These are phyloP conservation scores for Myriosclerotinia scirpicola DNA, from an alignment of 2,329 filamentous ascomycete species.

Conservation along the genomic window DNA sequence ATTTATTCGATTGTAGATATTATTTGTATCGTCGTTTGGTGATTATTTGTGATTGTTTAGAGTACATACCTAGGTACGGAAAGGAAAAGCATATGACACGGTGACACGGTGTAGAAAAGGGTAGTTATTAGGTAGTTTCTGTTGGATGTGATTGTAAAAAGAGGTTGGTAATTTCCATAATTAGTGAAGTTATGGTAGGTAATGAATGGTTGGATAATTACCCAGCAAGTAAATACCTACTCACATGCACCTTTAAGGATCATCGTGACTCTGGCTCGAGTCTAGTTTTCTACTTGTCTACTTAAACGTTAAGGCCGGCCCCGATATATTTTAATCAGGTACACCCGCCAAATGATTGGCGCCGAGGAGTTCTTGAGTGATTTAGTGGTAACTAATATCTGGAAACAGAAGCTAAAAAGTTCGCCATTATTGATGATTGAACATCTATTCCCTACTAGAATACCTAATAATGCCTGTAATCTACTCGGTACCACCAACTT, in stretches of 20 bases:
- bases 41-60: background rate
- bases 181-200: too few species aligned
- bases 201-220: too few species aligned
- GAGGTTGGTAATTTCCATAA: conserved; percentile 7
- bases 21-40: background rate
- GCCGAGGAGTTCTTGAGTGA: background rate
- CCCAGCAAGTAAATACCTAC: too few species aligned
- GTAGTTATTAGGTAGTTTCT: too few species aligned
- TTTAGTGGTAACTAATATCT: background rate
- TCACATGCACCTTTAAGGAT: too few species aligned
- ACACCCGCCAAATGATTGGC: background rate
- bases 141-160: background rate
- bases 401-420: background rate
- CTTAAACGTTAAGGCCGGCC: too few species aligned
- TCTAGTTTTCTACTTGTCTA: too few species aligned
- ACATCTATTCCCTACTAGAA: background rate
- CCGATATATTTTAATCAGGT: background rate
- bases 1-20: background rate
- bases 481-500: background rate
- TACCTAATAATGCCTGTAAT: background rate
- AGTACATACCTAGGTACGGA: too few species aligned
- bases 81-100: too few species aligned
- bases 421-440: background rate
- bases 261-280: too few species aligned
- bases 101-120: background rate